Base-by-base conservation (phyloP, 768 basidiomycete genomes). In the Boletus patriciae region DNA sequence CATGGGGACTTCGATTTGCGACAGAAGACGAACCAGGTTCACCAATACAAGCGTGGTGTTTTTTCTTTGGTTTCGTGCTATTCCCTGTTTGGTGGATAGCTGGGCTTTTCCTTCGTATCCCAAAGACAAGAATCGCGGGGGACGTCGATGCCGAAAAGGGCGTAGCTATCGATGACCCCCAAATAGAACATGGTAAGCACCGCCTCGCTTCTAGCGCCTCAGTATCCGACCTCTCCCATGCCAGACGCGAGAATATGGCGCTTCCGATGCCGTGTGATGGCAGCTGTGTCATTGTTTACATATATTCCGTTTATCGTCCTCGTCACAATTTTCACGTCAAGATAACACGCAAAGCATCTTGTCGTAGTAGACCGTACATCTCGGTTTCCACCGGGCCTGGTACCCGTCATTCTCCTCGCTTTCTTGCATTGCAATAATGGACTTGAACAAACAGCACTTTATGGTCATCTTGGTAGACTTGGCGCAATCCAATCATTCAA, bases 281-380 rank as follows among this genome's bases (percentile, higher is more conserved):
- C 83, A 34, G 77, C 69, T 38, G 69, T 90, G 43, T 88, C 88
- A 40, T 61, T 90, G 37, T 67, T 90, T 69, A 90, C 88, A 21
- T 92, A 92, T 70, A 76, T 90, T 59, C 90, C 90, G 15, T 89
- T 92, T 70, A 85, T 92, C 69, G 75, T 88, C 61, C 81, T 87
- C 57, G 76, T 90, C 62, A 85, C 85, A 60, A 76, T 90, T 61
- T 89, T 86, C 67, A 84, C 66, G 9, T 70, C 69, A 59, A 72
- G 73, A 65, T 73, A 50, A 56, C 71, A 59, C 36, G 45, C 60
- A 57, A 50, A 19, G 40, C 43, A 43, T 55, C 56, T 43, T 52
- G 38, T 49, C 58, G 25, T 60, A 61, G 50, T 46, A 59, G 47
- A 50, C 40, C 43, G 25, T 43, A 34, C 61, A 62, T 42, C 46